Conservation (phyloP, 768 basidiomycete species). For the Fistulinella prunicolor region DNA sequence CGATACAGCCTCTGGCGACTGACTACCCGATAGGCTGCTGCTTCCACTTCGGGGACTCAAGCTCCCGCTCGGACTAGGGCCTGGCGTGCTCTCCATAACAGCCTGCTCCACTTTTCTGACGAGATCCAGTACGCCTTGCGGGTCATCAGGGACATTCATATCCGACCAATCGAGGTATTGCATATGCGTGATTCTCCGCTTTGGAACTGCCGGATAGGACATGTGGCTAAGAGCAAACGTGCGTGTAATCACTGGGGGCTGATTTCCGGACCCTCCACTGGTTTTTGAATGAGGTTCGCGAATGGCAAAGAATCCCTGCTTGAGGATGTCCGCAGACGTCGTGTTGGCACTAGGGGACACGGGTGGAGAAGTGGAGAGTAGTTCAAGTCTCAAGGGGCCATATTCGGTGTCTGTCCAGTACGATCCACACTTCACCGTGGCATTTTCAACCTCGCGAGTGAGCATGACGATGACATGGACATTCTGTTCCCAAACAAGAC, state of each 20-base stretch:
- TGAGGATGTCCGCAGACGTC: conserved; percentile 34
- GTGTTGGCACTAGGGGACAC: conserved; percentile 15
- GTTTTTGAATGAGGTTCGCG: conserved; percentile 19
- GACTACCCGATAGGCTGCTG: conserved; percentile 15
- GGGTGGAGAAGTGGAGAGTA: conserved; percentile 44
- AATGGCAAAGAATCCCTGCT: conserved; percentile 37
- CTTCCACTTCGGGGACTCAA: conserved; percentile 19
- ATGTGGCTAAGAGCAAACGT: conserved; percentile 67
- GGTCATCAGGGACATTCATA: conserved; percentile 89
- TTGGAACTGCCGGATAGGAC: conserved; percentile 53
- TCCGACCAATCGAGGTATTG: conserved; percentile 97
- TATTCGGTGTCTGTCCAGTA: conserved; percentile 79
- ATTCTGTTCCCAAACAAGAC: conserved; percentile 91
- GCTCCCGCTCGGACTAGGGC: conserved; percentile 28
- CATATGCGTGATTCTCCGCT: conserved; percentile 76
- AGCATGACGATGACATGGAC: conserved; percentile 97
- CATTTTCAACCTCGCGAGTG: conserved; percentile 86
- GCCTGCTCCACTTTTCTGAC: conserved; percentile 61
- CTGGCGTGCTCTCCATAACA: conserved; percentile 27
- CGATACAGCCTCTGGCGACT: conserved; percentile 14
- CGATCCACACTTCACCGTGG: conserved; percentile 84
- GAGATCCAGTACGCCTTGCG: conserved; percentile 69
- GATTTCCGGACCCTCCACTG: conserved; percentile 9
- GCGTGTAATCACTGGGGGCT: conserved; percentile 46
- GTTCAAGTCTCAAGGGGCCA: conserved; percentile 66